Conservation (phyloP, 768 basidiomycete genomes). For the Leccinum variicolor region DNA sequence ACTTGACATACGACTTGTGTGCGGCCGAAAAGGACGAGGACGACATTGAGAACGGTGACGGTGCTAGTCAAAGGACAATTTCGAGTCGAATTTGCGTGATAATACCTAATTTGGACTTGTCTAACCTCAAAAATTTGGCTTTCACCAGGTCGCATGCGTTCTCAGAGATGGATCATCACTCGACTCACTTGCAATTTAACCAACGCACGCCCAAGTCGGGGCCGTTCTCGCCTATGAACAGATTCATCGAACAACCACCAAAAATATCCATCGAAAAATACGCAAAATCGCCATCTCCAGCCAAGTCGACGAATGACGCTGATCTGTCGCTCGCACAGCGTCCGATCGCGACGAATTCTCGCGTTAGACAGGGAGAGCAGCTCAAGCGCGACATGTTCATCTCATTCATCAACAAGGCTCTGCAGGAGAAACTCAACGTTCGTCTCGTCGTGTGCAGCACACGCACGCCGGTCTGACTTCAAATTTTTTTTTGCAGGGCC, state of each 20-base stretch:
- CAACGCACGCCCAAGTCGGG: slow-evolving; percentile 67
- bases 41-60: slow-evolving; percentile 42
- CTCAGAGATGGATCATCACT: slow-evolving; percentile 70
- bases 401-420: slow-evolving; percentile 75
- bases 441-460: slow-evolving; percentile 27
- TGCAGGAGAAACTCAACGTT: slow-evolving; percentile 71
- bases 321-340: slow-evolving; percentile 33
- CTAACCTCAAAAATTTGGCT: background rate
- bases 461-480: slow-evolving; percentile 11
- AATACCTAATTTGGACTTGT: slow-evolving; percentile 14
- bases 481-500: slow-evolving; percentile 47
- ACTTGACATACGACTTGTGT: slow-evolving; percentile 85
- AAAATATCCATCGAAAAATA: slow-evolving; percentile 44
- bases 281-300: slow-evolving; percentile 35
- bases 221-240: slow-evolving; percentile 44
- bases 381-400: slow-evolving; percentile 82
- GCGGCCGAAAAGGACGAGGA: slow-evolving; percentile 64
- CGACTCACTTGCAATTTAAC: slow-evolving; percentile 71
- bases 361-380: slow-evolving; percentile 73
- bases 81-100: slow-evolving; percentile 8
- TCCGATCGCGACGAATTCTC: slow-evolving; percentile 76
- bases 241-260: slow-evolving; percentile 42
- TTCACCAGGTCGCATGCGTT: background rate
- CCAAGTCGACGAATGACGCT: slow-evolving; percentile 22
- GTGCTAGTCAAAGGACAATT: slow-evolving; percentile 2